Evolutionary conservation across 257 asterid genomes (phyloP), one percentile per base, ranked within the genome.

Genomic region (Salvia splendens): DNA sequence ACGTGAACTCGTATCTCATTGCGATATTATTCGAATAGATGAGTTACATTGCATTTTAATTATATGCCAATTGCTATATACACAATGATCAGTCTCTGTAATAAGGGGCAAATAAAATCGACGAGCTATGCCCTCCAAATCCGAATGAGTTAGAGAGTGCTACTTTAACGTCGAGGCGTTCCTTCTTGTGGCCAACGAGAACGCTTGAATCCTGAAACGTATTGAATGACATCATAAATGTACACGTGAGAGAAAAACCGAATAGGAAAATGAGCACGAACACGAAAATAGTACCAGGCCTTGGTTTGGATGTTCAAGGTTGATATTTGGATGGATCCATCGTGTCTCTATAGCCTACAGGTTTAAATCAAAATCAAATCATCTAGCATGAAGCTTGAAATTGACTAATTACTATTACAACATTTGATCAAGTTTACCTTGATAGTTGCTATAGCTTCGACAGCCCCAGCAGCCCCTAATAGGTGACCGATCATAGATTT

Each of bases 261-360:
- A n/a, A 12, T 15, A 8, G 12, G 33, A 20, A 52, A 9, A 52
- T 1, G 33, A 51, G 6, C 8, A 12, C 43, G 11, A 47, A 35
- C 17, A 32, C 43, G 11, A 52, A 35, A 62, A 28, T 1, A 69
- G 46, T 81, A 83, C 89, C 83, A 81, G 58, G 56, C 77, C 83
- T 47, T 61, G 40, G 43, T 76, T 71, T 4, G 89, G 86, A 43
- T 51, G 49, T 43, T 84, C 84, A 12, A 81, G 86, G 61, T 84
- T 84, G 71, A 81, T 74, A 51, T 84, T 81, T 24, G 84, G 86
- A 73, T 83, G 89, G 69, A 81, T 53, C 82, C 84, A 83, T 49
- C 89, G 81, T 4, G 83, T 81, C 59, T 77, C 74, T 68, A 81
- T 81, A 24, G 84, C 86, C 86, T 80, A 56, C 32, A 11, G 36